Conservation (phyloP, 2,329 filamentous ascomycete species). For the Paraphoma sp. region DNA sequence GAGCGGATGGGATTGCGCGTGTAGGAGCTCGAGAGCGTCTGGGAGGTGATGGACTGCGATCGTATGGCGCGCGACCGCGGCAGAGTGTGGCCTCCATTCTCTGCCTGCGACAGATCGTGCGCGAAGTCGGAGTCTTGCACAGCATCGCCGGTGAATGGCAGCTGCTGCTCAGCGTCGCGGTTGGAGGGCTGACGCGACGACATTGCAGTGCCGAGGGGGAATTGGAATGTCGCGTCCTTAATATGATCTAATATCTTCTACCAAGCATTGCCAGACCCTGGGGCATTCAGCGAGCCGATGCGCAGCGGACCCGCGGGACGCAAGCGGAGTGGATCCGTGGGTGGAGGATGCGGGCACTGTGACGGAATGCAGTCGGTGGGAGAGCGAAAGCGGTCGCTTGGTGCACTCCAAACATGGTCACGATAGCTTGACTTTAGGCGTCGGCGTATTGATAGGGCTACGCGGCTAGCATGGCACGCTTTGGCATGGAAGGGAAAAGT, state of each 20-base stretch:
- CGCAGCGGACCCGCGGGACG: constrained; percentile 1
- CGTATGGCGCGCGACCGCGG: constrained; percentile 36
- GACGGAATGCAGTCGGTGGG: background rate
- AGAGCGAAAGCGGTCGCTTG: background rate
- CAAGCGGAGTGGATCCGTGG: constrained; percentile 3
- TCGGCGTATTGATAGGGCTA: constrained; percentile 3
- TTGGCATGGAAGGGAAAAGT: constrained; percentile 15
- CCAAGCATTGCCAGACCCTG: background rate
- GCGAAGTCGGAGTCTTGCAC: constrained; percentile 38
- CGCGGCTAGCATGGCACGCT: constrained; percentile 13
- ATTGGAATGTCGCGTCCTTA: background rate
- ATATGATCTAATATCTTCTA: background rate
- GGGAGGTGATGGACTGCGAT: constrained; percentile 29
- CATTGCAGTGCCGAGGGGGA: constrained; percentile 20
- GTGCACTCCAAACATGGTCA: background rate
- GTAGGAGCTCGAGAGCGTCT: constrained; percentile 37
- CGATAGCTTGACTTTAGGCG: background rate
- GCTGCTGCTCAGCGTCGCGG: constrained; percentile 26
- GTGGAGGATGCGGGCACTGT: background rate
- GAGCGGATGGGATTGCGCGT: constrained; percentile 70
- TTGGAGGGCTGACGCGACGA: constrained; percentile 14
- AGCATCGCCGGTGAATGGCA: constrained; percentile 42
- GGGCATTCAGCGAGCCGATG: background rate
- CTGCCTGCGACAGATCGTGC: constrained; percentile 24
- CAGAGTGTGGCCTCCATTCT: constrained; percentile 29